A percentile compares a stretch with the other conserved stretches of the same genome.
These are phyloP conservation scores for Gastrodia elata DNA, from an alignment of 106 monocot genomes.

Conservation along the genomic window DNA sequence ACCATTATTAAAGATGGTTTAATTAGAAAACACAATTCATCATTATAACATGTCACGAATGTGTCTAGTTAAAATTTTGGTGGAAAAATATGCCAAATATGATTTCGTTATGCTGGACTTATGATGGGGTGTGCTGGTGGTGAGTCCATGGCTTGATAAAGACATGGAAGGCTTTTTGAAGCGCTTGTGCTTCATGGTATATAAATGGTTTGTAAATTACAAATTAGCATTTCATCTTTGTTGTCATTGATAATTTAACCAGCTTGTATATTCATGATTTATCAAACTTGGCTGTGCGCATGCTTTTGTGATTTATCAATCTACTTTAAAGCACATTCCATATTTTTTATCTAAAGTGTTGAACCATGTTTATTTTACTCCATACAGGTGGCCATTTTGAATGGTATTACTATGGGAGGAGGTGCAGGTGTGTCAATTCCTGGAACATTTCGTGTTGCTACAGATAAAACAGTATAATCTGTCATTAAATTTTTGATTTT, in stretches of 20 bases:
- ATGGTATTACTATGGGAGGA: slow-evolving; percentile 98
- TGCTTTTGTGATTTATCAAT: neutral
- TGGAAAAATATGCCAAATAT: neutral
- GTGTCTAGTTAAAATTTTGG: neutral
- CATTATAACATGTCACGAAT: neutral
- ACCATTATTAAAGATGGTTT: too few relatives aligned
- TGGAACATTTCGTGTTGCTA: slow-evolving; percentile 88
- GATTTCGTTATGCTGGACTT: neutral
- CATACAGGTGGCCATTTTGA: slow-evolving; percentile 69
- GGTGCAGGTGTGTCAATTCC: slow-evolving; percentile 95
- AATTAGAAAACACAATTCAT: too few relatives aligned
- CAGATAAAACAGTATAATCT: slow-evolving; percentile 74
- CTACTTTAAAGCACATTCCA: neutral
- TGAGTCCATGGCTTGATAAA: neutral
- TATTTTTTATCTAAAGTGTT: neutral
- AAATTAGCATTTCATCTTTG: neutral
- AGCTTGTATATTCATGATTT: neutral
- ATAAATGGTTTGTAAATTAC: neutral
- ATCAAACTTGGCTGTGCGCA: neutral
- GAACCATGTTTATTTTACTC: slow-evolving; percentile 5
- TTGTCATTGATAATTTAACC: neutral
- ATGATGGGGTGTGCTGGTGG: too few relatives aligned
- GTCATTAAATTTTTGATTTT: neutral
- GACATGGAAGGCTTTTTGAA: neutral
- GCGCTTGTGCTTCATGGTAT: neutral